phyloP scores from a whole-genome alignment of 129 eudicot species.

The Escallonia herrerae region DNA sequence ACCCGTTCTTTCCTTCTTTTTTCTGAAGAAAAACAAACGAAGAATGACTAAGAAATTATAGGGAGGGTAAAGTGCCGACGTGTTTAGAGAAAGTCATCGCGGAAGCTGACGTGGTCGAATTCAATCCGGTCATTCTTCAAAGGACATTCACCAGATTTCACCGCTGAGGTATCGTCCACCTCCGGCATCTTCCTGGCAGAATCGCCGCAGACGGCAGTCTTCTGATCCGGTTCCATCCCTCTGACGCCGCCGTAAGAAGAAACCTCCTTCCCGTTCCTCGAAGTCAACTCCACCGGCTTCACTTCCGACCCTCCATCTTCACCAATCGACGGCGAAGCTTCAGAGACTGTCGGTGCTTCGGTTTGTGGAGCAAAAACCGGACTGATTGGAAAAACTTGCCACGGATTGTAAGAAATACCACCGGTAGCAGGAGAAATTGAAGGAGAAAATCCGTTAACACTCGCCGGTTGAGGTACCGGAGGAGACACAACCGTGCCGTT shows the following conservation, averaged over 20 bases:
- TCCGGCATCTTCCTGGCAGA: too few species aligned
- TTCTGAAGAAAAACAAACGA: not conserved
- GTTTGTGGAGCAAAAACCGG: conserved; percentile 6
- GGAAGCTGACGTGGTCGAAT: conserved; percentile 2
- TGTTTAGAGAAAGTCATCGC: not conserved
- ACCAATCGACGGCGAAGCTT: conserved; percentile 1
- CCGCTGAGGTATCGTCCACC: conserved; percentile 8
- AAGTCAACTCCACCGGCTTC: conserved; percentile 17
- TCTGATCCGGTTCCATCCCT: not conserved
- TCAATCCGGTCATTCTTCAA: conserved; percentile 7
- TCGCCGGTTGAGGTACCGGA: conserved; percentile 9
- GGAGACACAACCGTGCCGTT: conserved; percentile 24
- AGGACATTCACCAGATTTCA: conserved; percentile 16
- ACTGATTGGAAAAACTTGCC: not conserved
- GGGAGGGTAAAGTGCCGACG: conserved; percentile 6
- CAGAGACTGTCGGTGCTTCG: conserved; percentile 6
- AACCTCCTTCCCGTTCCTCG: not conserved
- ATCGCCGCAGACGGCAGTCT: too few species aligned
- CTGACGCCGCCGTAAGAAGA: not conserved
- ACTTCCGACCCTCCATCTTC: conserved; percentile 2
- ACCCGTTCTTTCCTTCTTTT: not conserved
- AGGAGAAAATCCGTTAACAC: not conserved
- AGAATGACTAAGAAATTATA: not conserved
- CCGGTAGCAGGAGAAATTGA: not conserved
- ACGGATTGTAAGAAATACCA: too few species aligned